Evolutionary conservation across 805 yeast genomes (phyloP).

Genomic region (Metschnikowia reukaufii): DNA sequence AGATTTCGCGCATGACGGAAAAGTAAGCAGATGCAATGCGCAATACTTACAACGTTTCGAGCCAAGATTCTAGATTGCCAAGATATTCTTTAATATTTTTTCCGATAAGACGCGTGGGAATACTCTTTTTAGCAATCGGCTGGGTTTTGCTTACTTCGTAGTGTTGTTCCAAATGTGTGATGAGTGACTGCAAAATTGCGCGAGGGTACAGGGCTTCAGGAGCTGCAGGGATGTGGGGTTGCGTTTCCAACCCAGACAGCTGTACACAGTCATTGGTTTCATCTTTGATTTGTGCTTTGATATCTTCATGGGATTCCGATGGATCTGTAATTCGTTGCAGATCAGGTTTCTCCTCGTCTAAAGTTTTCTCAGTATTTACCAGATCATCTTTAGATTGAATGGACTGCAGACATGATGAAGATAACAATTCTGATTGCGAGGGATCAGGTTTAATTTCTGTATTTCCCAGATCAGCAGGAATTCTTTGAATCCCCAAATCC

Average conservation of each 20-base stretch:
- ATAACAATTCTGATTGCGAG: not conserved
- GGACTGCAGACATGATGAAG: not conserved
- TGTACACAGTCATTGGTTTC: no score
- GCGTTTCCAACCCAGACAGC: not conserved
- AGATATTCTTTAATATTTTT: slow-evolving; percentile 26
- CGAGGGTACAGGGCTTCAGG: not conserved
- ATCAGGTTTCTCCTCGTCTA: no score
- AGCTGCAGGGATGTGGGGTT: not conserved
- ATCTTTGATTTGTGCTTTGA: no score
- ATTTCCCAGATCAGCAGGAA: not conserved
- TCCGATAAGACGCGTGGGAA: slow-evolving; percentile 35
- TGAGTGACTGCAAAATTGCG: slow-evolving; percentile 16
- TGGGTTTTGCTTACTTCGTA: slow-evolving; percentile 33
- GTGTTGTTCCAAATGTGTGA: slow-evolving; percentile 31
- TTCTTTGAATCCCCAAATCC: slow-evolving; percentile 5
- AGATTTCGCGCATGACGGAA: no score
- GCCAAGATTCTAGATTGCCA: slow-evolving; percentile 11
- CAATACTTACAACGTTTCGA: not conserved
- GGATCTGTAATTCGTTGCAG: no score
- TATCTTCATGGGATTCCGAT: no score
- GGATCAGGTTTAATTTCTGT: not conserved
- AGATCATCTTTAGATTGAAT: no score
- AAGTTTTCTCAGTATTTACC: no score
- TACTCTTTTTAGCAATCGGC: slow-evolving; percentile 32
- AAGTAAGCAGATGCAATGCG: no score